A percentile compares a stretch with the other conserved stretches of the same genome.
Conservation (phyloP, 768 basidiomycete species). For the Lactifluus rugatus region DNA sequence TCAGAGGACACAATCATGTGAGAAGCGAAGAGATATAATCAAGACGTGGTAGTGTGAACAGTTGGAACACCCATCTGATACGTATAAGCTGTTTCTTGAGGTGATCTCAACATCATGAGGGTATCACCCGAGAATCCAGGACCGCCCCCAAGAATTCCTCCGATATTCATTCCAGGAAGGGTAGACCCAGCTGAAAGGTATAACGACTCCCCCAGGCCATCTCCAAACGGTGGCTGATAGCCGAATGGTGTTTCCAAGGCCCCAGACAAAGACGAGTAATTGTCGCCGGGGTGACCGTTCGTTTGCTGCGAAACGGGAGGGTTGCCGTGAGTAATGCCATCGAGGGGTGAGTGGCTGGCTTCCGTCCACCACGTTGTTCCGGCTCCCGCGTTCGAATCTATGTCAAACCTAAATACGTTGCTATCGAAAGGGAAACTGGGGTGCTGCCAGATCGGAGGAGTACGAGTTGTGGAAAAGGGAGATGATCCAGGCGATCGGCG, state of each 20-base stretch:
- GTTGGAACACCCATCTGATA: neutral
- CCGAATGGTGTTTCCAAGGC: slow-evolving; percentile 1
- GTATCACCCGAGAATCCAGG: neutral
- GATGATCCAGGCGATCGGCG: slow-evolving; percentile 16
- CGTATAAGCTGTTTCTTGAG: neutral
- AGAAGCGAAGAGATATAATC: neutral
- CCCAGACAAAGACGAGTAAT: neutral
- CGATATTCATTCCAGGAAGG: neutral
- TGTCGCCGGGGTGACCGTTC: neutral
- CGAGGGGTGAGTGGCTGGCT: neutral
- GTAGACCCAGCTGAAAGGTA: neutral
- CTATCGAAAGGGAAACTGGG: neutral
- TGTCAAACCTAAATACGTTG: neutral
- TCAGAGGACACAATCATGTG: neutral
- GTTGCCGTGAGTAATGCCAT: neutral
- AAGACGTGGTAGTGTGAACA: neutral
- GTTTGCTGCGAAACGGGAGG: neutral
- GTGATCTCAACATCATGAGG: neutral
- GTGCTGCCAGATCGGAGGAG: neutral
- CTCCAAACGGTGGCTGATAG: slow-evolving; percentile 15
- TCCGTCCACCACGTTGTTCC: neutral
- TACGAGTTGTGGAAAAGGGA: neutral
- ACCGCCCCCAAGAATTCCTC: neutral
- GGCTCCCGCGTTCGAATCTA: neutral
- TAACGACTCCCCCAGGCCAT: slow-evolving; percentile 4